Base-by-base conservation (phyloP, 805 yeast species). In the Torulaspora indica region DNA sequence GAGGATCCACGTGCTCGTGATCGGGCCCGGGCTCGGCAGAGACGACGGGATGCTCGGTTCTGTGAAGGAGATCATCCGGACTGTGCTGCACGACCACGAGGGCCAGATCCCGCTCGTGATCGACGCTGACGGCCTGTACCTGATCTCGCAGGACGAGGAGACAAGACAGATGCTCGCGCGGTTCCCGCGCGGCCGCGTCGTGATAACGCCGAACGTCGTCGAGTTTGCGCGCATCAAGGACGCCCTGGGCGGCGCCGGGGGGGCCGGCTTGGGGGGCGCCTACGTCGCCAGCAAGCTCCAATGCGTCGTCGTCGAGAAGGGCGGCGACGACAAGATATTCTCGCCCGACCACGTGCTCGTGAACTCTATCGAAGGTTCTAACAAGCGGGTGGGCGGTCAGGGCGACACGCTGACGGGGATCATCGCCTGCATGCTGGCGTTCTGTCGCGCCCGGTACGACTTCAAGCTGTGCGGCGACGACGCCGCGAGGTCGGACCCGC, bases 21-120 rank as follows among this genome's bases (percentile, higher is more conserved):
- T 91, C 30, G 98, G 98, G 0, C 98, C 98, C 0, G 98, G 98
- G 0, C 75, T 90, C 46, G 98, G 98, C 0, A 71, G 98, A 38
- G 95, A 89, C 60, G 63, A 66, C 4, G 57, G 75, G 28, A 82
- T 88, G 87, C 63, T 82, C 42, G 70, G 73, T 38, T 74, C 83
- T 1, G 72, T 84, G 45, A 72, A 72, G n/a, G 58, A 71, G 24
- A 73, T 87, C 15, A 71, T 89, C 34, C 70, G 70, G 39, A 46
- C 47, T 27, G 48, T 61, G 6, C 43, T 57, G 31, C 79, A 78
- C 48, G 74, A 83, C 37, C 77, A 71, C 55, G 68, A 72, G 17
- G 68, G 79, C 35, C 67, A 76, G 29, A 68, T 81, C 32, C 95
- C 96, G 0, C 66, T 93, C 4, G 79, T 93, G 2, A 63, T 93